Evolutionary conservation across 805 yeast genomes (phyloP), one percentile per base, ranked within the genome.

Genomic region (Candida ortonii): DNA sequence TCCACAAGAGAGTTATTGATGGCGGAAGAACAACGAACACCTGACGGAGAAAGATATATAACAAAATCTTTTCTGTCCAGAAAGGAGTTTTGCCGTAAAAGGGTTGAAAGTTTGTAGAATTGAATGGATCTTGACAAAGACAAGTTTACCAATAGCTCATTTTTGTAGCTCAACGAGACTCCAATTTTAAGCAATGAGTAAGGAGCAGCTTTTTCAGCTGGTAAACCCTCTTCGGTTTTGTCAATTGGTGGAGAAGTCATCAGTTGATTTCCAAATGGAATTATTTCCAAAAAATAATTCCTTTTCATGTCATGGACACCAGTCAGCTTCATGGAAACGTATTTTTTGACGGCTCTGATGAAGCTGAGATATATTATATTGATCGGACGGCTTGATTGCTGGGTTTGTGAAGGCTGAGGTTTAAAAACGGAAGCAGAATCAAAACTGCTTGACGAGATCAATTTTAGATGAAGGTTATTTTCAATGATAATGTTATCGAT

Each of bases 11-110:
- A 55, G 7, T 50, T 45, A 3, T 63, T 59, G 9, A 46, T 47
- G 0, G 67, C 63, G 4, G 70, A 50, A 21, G 65, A 64, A 23
- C 71, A 71, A 29, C 79, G 58, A 9, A 74, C 73, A 1, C 78
- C 80, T 7, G 78, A 70, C 1, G 82, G 82, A 12, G 72, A 73
- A 19, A 76, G 40, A 41, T 75, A 74, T 2, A 74, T 41, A 1
- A 71, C 74, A 47, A 59, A 59, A 6, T 52, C 52, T 14, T 46
- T 44, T 35, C 62, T 53, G 30, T 52, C 33, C 38, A 30, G 18
- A 38, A 49, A 36, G 37, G 50, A 18, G 36, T 47, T 27, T 3
- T 17, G 28, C 22, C 38, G 37, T 9, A 39, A 10, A 2, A 43
- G 41, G 10, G 28, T 36, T 2, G 58, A 38, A 1, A 54, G 33